Evolutionary conservation across 441 rosid species (phyloP).

Genomic region (Jatropha multifida): DNA sequence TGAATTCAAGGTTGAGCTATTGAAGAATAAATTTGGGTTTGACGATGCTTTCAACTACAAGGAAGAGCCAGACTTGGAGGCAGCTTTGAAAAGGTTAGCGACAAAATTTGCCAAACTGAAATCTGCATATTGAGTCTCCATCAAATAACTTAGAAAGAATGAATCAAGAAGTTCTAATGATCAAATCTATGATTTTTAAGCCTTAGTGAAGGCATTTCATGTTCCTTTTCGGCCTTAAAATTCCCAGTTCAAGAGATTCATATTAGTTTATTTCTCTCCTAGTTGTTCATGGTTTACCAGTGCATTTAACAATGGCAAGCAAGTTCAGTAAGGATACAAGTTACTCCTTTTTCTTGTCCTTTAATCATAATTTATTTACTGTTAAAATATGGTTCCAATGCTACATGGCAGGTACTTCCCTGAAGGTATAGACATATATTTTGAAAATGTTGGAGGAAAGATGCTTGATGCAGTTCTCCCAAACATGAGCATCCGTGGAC

Average conservation of each 20-base stretch:
- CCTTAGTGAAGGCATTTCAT: too few species aligned
- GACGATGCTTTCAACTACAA: constrained; percentile 30
- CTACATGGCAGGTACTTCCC: constrained; percentile 31
- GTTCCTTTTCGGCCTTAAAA: too few species aligned
- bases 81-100: constrained; percentile 63
- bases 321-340: neutral
- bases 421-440: constrained; percentile 47
- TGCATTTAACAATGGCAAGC: neutral
- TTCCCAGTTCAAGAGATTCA: neutral
- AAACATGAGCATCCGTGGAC: constrained; percentile 40
- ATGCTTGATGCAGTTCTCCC: constrained; percentile 43
- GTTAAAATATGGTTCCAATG: too few species aligned
- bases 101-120: neutral
- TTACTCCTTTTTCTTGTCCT: too few species aligned
- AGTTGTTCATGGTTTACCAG: neutral
- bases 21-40: constrained; percentile 60
- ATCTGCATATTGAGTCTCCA: neutral
- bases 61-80: constrained; percentile 58
- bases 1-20: constrained; percentile 50
- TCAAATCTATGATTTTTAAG: too few species aligned
- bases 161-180: too few species aligned
- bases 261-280: neutral
- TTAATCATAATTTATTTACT: too few species aligned
- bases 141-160: too few species aligned
- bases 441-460: constrained; percentile 50